A percentile compares a stretch with the other conserved stretches of the same genome.
These are phyloP conservation scores for Termitomyces sp. DNA, from an alignment of 768 basidiomycete species.

Conservation along the genomic window DNA sequence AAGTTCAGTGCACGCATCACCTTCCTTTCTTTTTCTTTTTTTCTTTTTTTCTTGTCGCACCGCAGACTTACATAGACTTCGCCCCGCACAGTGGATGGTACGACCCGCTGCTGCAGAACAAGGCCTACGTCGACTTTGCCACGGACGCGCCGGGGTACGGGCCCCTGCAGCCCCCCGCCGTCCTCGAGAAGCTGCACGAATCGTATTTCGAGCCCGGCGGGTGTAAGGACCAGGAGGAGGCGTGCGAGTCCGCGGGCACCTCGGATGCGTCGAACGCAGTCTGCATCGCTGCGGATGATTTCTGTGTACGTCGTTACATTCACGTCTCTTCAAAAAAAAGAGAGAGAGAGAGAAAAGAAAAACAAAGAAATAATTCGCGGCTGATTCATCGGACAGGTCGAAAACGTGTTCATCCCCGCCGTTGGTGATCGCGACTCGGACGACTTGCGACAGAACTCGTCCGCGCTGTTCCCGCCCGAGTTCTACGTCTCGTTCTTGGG, in stretches of 20 bases:
- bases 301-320: slow-evolving; percentile 37
- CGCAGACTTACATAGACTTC: no score
- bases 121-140: slow-evolving; percentile 57
- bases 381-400: slow-evolving; percentile 20
- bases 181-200: slow-evolving; percentile 40
- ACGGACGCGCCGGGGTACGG: slow-evolving; percentile 63
- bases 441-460: slow-evolving; percentile 53
- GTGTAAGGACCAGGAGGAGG: slow-evolving; percentile 48
- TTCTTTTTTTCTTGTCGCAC: no score
- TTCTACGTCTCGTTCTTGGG: slow-evolving; percentile 46
- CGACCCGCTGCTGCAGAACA: slow-evolving; percentile 58
- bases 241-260: slow-evolving; percentile 52
- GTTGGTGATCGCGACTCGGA: slow-evolving; percentile 48
- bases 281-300: slow-evolving; percentile 45
- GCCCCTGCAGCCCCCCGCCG: slow-evolving; percentile 43
- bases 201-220: slow-evolving; percentile 44
- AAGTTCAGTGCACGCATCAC: no score
- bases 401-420: slow-evolving; percentile 44
- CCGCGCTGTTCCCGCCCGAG: slow-evolving; percentile 50
- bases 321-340: no score
- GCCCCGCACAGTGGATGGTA: slow-evolving; percentile 47
- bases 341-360: no score
- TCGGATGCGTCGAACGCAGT: slow-evolving; percentile 39
- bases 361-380: not conserved
- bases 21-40: no score